Conservation (phyloP, 2,329 filamentous ascomycete genomes). For the Fusarium proliferatum region DNA sequence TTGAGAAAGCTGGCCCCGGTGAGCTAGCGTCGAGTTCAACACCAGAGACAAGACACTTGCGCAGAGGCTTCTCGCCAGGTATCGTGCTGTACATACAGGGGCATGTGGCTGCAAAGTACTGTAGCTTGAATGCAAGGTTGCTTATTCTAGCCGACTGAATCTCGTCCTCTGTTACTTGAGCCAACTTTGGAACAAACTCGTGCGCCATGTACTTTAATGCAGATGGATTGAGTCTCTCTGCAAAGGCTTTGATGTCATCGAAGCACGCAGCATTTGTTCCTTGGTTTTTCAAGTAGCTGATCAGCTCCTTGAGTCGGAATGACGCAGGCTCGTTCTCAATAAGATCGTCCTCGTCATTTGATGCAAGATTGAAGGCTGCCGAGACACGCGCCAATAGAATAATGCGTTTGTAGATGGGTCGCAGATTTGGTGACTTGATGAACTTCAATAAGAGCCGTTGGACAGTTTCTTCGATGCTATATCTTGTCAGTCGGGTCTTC, state of each 20-base stretch:
- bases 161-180: slow-evolving; percentile 42
- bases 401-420: slow-evolving; percentile 55
- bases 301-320: slow-evolving; percentile 49
- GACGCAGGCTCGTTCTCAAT: slow-evolving; percentile 44
- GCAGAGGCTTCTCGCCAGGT: slow-evolving; percentile 31
- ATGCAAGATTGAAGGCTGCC: slow-evolving; percentile 50
- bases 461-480: slow-evolving; percentile 44
- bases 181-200: slow-evolving; percentile 49
- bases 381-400: slow-evolving; percentile 53
- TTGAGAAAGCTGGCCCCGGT: slow-evolving; percentile 40
- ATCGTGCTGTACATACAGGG: slow-evolving; percentile 39
- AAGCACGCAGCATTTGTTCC: slow-evolving; percentile 56
- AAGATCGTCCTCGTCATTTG: slow-evolving; percentile 47
- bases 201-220: slow-evolving; percentile 56
- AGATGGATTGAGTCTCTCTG: slow-evolving; percentile 54
- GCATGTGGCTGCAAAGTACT: slow-evolving; percentile 58
- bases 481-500: slow-evolving; percentile 12
- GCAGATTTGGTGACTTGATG: slow-evolving; percentile 44
- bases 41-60: slow-evolving; percentile 43
- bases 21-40: slow-evolving; percentile 29
- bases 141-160: slow-evolving; percentile 44
- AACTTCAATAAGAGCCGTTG: slow-evolving; percentile 48
- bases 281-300: slow-evolving; percentile 52
- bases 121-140: slow-evolving; percentile 55
- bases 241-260: slow-evolving; percentile 59